phyloP scores from a whole-genome alignment of 176 grass and related monocot genomes.

The Alopecurus myosuroides region DNA sequence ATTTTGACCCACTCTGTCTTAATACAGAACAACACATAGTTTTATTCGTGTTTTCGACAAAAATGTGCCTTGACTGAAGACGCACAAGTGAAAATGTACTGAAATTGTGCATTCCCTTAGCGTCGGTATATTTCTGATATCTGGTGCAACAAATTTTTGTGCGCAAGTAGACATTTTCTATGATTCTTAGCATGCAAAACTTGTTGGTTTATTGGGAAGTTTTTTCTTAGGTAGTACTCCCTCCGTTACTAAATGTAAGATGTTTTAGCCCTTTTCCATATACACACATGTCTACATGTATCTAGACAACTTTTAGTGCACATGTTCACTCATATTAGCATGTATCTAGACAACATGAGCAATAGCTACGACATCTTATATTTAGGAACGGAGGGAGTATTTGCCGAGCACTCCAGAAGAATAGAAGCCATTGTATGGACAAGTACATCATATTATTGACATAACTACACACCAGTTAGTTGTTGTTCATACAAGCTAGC shows the following conservation, averaged over 20 bases:
- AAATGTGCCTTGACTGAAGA: neutral
- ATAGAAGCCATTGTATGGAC: neutral
- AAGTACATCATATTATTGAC: neutral
- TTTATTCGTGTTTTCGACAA: neutral
- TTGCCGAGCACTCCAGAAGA: neutral
- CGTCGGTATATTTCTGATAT: neutral
- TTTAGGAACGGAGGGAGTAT: too few species aligned
- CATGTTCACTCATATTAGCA: too few species aligned
- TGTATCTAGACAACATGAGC: too few species aligned
- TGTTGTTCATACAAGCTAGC: neutral
- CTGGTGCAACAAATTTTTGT: neutral
- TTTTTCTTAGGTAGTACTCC: neutral
- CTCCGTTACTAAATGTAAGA: too few species aligned
- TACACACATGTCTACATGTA: too few species aligned
- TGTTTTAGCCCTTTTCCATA: too few species aligned
- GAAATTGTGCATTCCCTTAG: neutral
- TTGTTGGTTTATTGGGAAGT: neutral
- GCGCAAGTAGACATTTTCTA: neutral
- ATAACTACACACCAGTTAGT: neutral
- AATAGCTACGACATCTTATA: too few species aligned
- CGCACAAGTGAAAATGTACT: neutral
- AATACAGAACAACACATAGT: neutral
- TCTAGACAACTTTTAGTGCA: too few species aligned
- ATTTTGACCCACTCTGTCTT: neutral
- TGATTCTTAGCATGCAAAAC: neutral